Conservation (phyloP, 257 asterid species). For the Cynanchum wilfordii region DNA sequence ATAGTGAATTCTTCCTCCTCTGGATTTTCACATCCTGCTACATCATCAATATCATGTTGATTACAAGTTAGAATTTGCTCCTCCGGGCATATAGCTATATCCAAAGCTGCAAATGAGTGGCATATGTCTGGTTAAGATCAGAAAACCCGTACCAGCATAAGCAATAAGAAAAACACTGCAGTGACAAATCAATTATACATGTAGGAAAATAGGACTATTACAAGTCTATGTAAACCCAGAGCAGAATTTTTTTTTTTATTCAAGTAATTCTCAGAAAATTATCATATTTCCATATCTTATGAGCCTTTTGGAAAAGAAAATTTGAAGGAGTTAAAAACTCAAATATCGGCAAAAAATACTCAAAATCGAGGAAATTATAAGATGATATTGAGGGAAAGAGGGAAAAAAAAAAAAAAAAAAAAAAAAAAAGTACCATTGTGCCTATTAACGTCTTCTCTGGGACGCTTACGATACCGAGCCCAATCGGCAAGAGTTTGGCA, state of each 20-base stretch:
- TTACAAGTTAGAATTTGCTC: conserved; percentile 67
- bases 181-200: conserved; percentile 1
- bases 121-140: conserved; percentile 79
- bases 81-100: conserved; percentile 65
- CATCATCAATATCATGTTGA: conserved; percentile 59
- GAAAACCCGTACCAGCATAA: conserved; percentile 25
- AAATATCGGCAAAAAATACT: background rate
- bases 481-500: conserved; percentile 53
- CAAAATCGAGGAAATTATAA: background rate
- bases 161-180: conserved; percentile 6
- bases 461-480: conserved; percentile 61
- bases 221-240: background rate
- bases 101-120: conserved; percentile 98
- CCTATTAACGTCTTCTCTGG: conserved; percentile 43
- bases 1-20: conserved; percentile 68
- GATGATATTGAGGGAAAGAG: no score
- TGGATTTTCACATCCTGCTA: conserved; percentile 48
- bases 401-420: background rate
- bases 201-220: background rate
- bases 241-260: no score
- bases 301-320: background rate
- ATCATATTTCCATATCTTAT: no score
- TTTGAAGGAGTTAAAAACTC: background rate
- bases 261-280: no score
- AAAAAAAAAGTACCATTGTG: conserved; percentile 34